These are phyloP conservation scores for Taxillus chinensis DNA, from an alignment of 164 flowering plant genomes.

Conservation along the genomic window DNA sequence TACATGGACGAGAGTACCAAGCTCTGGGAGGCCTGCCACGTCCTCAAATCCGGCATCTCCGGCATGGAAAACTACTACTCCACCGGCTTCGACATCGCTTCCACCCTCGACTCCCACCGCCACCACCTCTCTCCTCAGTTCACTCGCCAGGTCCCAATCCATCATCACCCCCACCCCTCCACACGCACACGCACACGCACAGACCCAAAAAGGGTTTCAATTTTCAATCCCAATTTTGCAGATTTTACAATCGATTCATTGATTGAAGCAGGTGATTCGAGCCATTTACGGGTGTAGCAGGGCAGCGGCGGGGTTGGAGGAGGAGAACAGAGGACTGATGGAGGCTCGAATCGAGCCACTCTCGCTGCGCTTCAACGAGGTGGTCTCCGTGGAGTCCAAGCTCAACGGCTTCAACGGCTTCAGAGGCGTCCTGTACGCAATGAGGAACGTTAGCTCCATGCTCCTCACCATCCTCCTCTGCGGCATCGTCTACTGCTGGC, in stretches of 20 bases:
- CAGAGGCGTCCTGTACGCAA: slow-evolving; percentile 80
- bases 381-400: slow-evolving; percentile 48
- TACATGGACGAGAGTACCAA: slow-evolving; percentile 96
- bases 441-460: slow-evolving; percentile 73
- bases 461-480: slow-evolving; percentile 65
- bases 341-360: slow-evolving; percentile 61
- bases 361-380: slow-evolving; percentile 50
- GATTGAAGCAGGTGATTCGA: slow-evolving; percentile 43
- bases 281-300: slow-evolving; percentile 64
- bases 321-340: slow-evolving; percentile 68
- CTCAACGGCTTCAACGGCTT: slow-evolving; percentile 79
- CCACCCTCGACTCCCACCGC: slow-evolving; percentile 48
- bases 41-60: slow-evolving; percentile 71
- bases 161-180: background rate
- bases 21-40: slow-evolving; percentile 94
- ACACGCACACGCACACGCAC: background rate
- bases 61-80: slow-evolving; percentile 66
- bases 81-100: slow-evolving; percentile 40
- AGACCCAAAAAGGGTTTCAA: too few species aligned
- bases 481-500: slow-evolving; percentile 69
- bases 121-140: slow-evolving; percentile 46
- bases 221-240: too few species aligned
- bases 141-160: slow-evolving; percentile 53
- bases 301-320: slow-evolving; percentile 71
- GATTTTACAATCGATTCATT: background rate